Evolutionary conservation across 139 green algal genomes (phyloP), one percentile per base, ranked within the genome.

Genomic region (Chlorella sp.): DNA sequence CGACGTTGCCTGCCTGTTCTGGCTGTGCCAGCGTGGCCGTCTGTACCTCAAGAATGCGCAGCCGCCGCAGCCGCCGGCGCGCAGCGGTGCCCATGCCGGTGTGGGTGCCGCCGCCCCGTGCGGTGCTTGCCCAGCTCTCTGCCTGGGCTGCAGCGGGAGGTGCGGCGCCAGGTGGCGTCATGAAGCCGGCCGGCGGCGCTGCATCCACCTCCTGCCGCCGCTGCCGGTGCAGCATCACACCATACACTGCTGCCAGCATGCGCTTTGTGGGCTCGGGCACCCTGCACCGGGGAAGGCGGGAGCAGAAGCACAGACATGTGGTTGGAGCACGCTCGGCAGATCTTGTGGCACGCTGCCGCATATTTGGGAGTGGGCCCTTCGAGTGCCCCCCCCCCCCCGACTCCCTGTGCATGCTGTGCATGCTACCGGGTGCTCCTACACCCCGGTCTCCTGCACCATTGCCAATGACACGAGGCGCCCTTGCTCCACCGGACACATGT

Each of bases 171-270:
- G 48, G 48, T 57, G 48, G 48, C 48, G 9, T 57, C 48, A 57
- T 57, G 48, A 57, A 57, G 48, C 48, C 48, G 9, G 48, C 48
- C 9, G 48, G 48, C 48, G 48, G 48, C 7, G 7, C 75, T 16
- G 75, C 75, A 18, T 76, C 84, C 7, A 68, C 84, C 84, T 81
- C 39, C 71, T 88, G 84, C 39, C 77, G 71, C 3, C 84, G 84
- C 68, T 88, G 71, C 66, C 84, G 84, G 39, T 88, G 84, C 84
- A 88, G 42, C 84, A 88, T 88, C 28, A 88, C 84, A 0, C 84
- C 84, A 39, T 88, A 88, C 4, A 88, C 84, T 3, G 84, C 84
- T 0, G 84, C 84, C 84, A 88, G 84, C 66, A 88, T 64, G 39
- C 84, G 84, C 39, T 81, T 88, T 16, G 84, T 88, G 12, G 84